Base-by-base conservation (phyloP, 768 basidiomycete genomes). In the Tricholoma matsutake region DNA sequence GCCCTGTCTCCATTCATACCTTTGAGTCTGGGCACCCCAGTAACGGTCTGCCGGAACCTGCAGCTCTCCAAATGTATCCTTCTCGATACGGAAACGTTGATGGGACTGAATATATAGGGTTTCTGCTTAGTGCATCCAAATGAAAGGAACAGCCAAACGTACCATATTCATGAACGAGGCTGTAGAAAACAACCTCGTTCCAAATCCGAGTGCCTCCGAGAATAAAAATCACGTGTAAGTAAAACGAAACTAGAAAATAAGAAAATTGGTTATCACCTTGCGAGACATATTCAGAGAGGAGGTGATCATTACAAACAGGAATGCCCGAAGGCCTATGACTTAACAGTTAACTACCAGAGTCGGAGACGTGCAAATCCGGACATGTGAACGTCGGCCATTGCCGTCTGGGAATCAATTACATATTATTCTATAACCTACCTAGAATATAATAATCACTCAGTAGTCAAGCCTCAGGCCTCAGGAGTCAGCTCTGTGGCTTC, bases 1-100 rank as follows among this genome's bases (percentile, higher is more conserved):
- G 18, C 22, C 8, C 37, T 47, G 10, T n/a, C 18, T 32, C 37
- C 3, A 29, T 7, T 70, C 77, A 22, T 66, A 90, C 92, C 97
- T 83, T 72, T 98, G 96, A 13, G 97, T 99, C 76, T 98, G 97
- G 16, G 96, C 96, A 61, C 97, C 97, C 94, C 96, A 99, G 77
- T 98, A 98, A 60, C 89, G 85, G 63, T 81, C 78, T 20, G 77
- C 73, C 39, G 81, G 81, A 41, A 99, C 97, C 66, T 91, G 83
- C 41, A 99, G 85, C 62, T 95, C 92, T 34, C 97, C 97, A 72
- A 99, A 98, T 2, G 97, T 98, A 74, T 98, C 97, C 65, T 81
- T 87, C 76, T 99, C 96, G 22, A 81, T 78, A 61, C 96, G 90
- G 73, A 83, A 88, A 67, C 83, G 78, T 60, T 82, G 79, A 29